Base-by-base conservation (phyloP, 1,284 basidiomycete genomes). In the Fomitopsis pinicola region DNA sequence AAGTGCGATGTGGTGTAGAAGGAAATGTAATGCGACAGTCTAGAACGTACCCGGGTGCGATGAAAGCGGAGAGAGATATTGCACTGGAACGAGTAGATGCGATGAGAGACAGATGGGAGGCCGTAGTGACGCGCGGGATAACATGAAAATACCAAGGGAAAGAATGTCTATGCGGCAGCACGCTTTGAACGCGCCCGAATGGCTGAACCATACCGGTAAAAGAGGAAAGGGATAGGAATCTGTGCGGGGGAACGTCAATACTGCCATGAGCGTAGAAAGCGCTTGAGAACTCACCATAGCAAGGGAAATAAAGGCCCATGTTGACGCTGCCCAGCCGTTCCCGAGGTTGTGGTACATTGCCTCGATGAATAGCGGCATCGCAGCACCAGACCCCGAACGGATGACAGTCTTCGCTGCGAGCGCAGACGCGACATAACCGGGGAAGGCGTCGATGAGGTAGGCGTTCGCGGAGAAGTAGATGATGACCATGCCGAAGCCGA, bases 361-460 rank as follows among this genome's bases (percentile, higher is more conserved):
- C 22, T 71, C 72, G 66, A 73, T 86, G 74, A 90, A 91, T 9
- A 92, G 74, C 6, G 89, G 89, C 78, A 91, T 89, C 0, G 84
- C 82, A 0, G 88, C 85, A 7, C 84, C 89, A 5, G 84, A 78
- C 0, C 82, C 82, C 0, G 85, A 88, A 55, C 89, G 84, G 48
- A 86, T 72, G 64, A 91, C 78, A 0, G 87, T 90, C 72, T 89
- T 90, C 7, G 86, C 88, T 0, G 89, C 85, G 46, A 91, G 83
- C 1, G 89, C 90, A 22, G 85, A 88, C 1, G 89, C 88, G 64
- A 84, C 82, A 73, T 84, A 90, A 77, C 69, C 69, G 69, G 85
- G 73, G 71, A 87, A 88, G 3, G 84, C 83, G 64, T 88, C 86
- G 48, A 87, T 80, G 48, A 85, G 72, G 66, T 86, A 87, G 62